Base-by-base conservation (phyloP, 768 basidiomycete species). In the Omphalotus guepiniiformis region DNA sequence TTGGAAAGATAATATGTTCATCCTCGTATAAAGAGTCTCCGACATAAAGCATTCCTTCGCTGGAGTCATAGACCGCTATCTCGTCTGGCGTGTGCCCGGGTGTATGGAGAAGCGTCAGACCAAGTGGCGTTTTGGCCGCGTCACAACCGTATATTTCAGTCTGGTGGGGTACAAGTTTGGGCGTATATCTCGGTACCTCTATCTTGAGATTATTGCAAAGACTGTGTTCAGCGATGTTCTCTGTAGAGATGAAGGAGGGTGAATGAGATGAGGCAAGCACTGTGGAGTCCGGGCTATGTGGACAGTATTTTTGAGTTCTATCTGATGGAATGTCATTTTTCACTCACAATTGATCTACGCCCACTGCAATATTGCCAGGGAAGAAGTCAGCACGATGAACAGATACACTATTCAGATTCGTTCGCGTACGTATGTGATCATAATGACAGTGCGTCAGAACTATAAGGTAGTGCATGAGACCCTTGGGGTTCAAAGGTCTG, bases 41-140 rank as follows among this genome's bases (percentile, higher is more conserved):
- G 9, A 78, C 75, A 40, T 78, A 81, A 1, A 79, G 61, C 76
- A 79, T 75, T 51, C 28, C 28, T 3, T 9, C 28, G 11, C 51
- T 57, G 11, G 58, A 61, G 46, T 80, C 75, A 63, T 76, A 81
- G 3, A 79, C 52, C 1, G 76, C 78, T n/a, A 79, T 58, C 53
- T 78, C 73, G 60, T 81, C 80, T 2, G 79, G 79, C 0, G 74
- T 80, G 49, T 82, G 80, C 22, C 79, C 78, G 0, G 79, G 78
- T 0, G 77, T 79, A 50, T 81, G 79, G 46, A 80, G 63, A 47
- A 79, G 62, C 2, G 51, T 65, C 21, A 81, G 52, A 1, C 68
- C 70, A 0, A 74, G 58, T 0, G 66, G 52, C 3, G 57, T 42
- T 16, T 53, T 51, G 30, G 44, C 39, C 27, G 55, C 36, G 9